phyloP scores from a whole-genome alignment of 192 early-diverging fungal species.

The Rhizophlyctis rosea region DNA sequence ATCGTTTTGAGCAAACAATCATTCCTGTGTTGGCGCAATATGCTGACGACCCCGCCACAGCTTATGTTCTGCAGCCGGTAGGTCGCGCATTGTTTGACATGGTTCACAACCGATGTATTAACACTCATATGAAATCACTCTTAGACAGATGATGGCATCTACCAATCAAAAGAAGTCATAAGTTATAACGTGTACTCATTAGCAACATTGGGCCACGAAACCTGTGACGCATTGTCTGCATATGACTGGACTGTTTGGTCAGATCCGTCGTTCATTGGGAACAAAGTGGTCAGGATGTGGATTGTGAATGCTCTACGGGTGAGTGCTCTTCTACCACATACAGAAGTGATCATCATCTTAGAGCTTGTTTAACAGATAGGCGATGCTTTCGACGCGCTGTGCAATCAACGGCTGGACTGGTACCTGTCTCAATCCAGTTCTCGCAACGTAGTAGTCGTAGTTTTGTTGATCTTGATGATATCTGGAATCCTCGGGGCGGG shows the following conservation, averaged over 20 bases:
- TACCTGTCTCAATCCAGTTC: background rate
- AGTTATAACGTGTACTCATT: too few relatives aligned
- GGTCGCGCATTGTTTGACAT: too few relatives aligned
- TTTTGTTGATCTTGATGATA: constrained; percentile 2
- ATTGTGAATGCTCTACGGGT: background rate
- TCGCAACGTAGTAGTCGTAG: constrained; percentile 7
- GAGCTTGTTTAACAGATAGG: too few relatives aligned
- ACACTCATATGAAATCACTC: too few relatives aligned
- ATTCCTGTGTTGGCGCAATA: background rate
- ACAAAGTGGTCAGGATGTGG: constrained; percentile 6
- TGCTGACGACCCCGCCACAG: background rate
- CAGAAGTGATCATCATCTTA: too few relatives aligned
- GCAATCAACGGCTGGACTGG: background rate
- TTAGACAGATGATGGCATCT: too few relatives aligned
- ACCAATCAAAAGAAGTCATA: too few relatives aligned
- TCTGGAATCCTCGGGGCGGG: background rate
- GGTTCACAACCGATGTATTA: too few relatives aligned
- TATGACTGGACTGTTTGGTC: too few relatives aligned
- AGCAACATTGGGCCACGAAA: too few relatives aligned
- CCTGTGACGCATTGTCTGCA: too few relatives aligned
- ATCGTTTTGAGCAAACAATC: background rate
- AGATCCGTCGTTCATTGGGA: too few relatives aligned
- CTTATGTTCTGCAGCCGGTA: background rate
- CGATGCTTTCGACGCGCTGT: constrained; percentile 1
- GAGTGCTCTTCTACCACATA: background rate